A percentile compares a stretch with the other conserved stretches of the same genome.
Conservation (phyloP, 192 early-diverging fungal genomes). For the Gaertneriomyces sp. region DNA sequence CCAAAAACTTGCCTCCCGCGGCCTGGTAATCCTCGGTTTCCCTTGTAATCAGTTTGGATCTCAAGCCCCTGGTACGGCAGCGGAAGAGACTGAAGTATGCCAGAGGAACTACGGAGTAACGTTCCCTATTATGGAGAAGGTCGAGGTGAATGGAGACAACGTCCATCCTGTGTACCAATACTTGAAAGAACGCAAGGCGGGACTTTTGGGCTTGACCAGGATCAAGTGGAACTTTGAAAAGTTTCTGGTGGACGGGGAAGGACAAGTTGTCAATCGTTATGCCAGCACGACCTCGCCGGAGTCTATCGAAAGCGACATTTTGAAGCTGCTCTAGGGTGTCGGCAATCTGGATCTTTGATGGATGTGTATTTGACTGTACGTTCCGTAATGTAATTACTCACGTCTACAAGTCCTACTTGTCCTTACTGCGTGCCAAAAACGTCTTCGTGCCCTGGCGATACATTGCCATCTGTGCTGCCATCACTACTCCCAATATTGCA, state of each 20-base stretch:
- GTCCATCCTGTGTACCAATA: conserved; percentile 44
- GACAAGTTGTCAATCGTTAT: conserved; percentile 35
- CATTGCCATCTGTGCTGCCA: conserved; percentile 18
- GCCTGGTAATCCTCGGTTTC: conserved; percentile 83
- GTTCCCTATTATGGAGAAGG: conserved; percentile 86
- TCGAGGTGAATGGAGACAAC: conserved; percentile 64
- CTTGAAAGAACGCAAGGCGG: conserved; percentile 39
- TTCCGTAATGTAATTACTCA: too few relatives aligned
- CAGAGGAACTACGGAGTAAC: conserved; percentile 69
- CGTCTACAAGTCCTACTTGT: neutral
- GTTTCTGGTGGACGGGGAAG: conserved; percentile 44
- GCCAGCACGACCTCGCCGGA: conserved; percentile 55
- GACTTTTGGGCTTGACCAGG: conserved; percentile 29
- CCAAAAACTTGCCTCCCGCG: conserved; percentile 52
- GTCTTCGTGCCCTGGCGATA: conserved; percentile 18
- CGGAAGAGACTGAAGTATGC: conserved; percentile 58
- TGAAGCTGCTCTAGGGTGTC: conserved; percentile 43
- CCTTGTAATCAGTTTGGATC: conserved; percentile 59
- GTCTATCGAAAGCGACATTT: conserved; percentile 54
- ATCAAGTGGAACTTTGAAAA: conserved; percentile 47
- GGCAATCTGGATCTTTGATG: too few relatives aligned
- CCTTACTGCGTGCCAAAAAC: conserved; percentile 16
- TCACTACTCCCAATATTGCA: conserved; percentile 15
- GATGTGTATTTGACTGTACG: too few relatives aligned
- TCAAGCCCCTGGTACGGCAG: conserved; percentile 26